A percentile compares a stretch with the other conserved stretches of the same genome.
Conservation (phyloP, 2,329 filamentous ascomycete genomes). For the Colletotrichum higginsianum region DNA sequence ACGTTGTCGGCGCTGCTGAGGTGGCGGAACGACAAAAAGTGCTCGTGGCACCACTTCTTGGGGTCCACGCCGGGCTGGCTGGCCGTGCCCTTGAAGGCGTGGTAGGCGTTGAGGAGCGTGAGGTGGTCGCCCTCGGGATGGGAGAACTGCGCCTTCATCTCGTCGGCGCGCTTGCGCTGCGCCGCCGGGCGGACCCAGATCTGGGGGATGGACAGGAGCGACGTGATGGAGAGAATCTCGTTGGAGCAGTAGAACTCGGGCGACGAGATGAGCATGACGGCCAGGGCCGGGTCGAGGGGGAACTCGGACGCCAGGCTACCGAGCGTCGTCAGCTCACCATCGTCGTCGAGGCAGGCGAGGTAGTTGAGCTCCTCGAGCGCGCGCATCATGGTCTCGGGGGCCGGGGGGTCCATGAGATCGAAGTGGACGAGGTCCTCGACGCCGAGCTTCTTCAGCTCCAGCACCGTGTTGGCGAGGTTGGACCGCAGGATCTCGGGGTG, state of each 20-base stretch:
- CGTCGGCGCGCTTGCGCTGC: conserved; percentile 91
- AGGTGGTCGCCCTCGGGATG: conserved; percentile 96
- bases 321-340: conserved; percentile 90
- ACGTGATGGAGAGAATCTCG: conserved; percentile 95
- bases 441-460: conserved; percentile 97
- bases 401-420: conserved; percentile 97
- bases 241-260: conserved; percentile 99
- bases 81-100: conserved; percentile 89
- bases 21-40: conserved; percentile 92
- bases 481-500: conserved; percentile 96
- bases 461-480: conserved; percentile 93
- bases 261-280: conserved; percentile 97
- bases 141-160: conserved; percentile 96
- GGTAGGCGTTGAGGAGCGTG: conserved; percentile 97
- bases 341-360: conserved; percentile 94
- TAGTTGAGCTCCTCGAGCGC: conserved; percentile 98
- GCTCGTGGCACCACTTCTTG: conserved; percentile 96
- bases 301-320: conserved; percentile 94
- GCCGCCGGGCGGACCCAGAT: conserved; percentile 91
- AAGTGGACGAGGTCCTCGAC: conserved; percentile 97
- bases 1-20: conserved; percentile 96
- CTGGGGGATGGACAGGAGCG: conserved; percentile 93
- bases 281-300: conserved; percentile 91
- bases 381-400: conserved; percentile 98
- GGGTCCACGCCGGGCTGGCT: conserved; percentile 77